These are phyloP conservation scores for Aspergillus hiratsukae DNA, from an alignment of 2,329 filamentous ascomycete genomes.

Conservation along the genomic window DNA sequence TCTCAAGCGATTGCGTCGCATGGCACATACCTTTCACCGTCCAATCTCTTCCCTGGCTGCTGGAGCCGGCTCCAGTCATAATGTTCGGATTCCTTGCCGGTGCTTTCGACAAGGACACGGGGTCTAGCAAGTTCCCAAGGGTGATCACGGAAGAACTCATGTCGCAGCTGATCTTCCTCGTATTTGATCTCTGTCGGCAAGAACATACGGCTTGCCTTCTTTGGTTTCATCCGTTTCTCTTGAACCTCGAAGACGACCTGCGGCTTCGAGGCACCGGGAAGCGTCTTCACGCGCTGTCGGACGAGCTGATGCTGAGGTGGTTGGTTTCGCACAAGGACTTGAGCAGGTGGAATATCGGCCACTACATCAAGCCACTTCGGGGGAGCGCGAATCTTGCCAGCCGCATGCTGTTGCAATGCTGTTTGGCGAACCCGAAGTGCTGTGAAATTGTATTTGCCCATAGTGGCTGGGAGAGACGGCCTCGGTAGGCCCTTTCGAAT, in stretches of 20 bases:
- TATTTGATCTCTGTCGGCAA: slow-evolving; percentile 73
- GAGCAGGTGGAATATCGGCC: slow-evolving; percentile 55
- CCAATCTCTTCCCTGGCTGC: slow-evolving; percentile 71
- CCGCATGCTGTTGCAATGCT: slow-evolving; percentile 35
- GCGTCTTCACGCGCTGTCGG: slow-evolving; percentile 35
- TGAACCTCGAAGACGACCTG: slow-evolving; percentile 34
- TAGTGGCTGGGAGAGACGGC: slow-evolving; percentile 18
- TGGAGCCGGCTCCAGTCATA: slow-evolving; percentile 75
- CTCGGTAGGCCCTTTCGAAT: background rate
- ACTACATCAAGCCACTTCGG: slow-evolving; percentile 55
- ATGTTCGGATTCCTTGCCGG: slow-evolving; percentile 72
- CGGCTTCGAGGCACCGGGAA: slow-evolving; percentile 25
- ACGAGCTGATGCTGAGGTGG: slow-evolving; percentile 44
- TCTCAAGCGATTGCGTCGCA: background rate
- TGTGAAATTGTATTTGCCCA: slow-evolving; percentile 46
- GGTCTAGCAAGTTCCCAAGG: slow-evolving; percentile 95
- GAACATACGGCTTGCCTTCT: slow-evolving; percentile 72
- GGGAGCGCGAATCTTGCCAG: slow-evolving; percentile 30
- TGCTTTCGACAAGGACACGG: slow-evolving; percentile 74
- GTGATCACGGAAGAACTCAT: slow-evolving; percentile 84
- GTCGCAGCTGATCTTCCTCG: slow-evolving; percentile 76
- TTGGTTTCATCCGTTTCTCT: slow-evolving; percentile 43
- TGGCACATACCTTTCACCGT: slow-evolving; percentile 70
- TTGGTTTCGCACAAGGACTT: slow-evolving; percentile 56
- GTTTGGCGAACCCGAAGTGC: slow-evolving; percentile 43